Conservation (phyloP, 768 basidiomycete genomes). For the Hygrocybe coccinea region DNA sequence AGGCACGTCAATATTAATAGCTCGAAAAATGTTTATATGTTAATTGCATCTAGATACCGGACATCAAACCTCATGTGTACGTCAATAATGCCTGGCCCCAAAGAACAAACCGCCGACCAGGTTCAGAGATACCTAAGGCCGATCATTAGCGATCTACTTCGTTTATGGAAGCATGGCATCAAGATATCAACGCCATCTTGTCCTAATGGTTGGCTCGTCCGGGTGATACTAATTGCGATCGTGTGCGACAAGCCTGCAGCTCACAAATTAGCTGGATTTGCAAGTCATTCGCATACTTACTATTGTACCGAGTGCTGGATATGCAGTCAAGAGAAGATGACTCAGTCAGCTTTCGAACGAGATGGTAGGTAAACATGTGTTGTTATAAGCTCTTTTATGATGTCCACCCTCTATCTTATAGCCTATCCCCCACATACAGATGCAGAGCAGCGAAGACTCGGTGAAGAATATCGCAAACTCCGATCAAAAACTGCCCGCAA, state of each 20-base stretch:
- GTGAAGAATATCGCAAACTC: background rate
- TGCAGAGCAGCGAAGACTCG: too few relatives aligned
- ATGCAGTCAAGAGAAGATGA: too few relatives aligned
- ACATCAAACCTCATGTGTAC: slow-evolving; percentile 24
- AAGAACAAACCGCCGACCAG: slow-evolving; percentile 24
- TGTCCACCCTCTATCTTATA: too few relatives aligned
- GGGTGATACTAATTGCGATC: slow-evolving; percentile 29
- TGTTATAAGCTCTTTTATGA: too few relatives aligned
- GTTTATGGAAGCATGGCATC: too few relatives aligned
- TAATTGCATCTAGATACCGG: slow-evolving; percentile 17
- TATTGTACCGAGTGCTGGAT: slow-evolving; percentile 35
- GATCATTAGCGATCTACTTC: slow-evolving; percentile 25
- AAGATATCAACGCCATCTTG: too few relatives aligned
- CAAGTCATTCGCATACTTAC: slow-evolving; percentile 26
- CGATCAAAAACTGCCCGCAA: background rate
- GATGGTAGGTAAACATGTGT: background rate
- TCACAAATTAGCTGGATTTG: slow-evolving; percentile 31
- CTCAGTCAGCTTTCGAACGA: background rate
- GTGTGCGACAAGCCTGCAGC: slow-evolving; percentile 38
- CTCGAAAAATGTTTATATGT: background rate
- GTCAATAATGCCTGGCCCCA: too few relatives aligned
- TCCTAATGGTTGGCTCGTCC: slow-evolving; percentile 16
- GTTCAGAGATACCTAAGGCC: slow-evolving; percentile 23
- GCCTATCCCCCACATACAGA: too few relatives aligned
- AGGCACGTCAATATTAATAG: background rate